These are phyloP conservation scores for Proliferodiscus dingleyae DNA, from an alignment of 2,329 filamentous ascomycete genomes.

Conservation along the genomic window DNA sequence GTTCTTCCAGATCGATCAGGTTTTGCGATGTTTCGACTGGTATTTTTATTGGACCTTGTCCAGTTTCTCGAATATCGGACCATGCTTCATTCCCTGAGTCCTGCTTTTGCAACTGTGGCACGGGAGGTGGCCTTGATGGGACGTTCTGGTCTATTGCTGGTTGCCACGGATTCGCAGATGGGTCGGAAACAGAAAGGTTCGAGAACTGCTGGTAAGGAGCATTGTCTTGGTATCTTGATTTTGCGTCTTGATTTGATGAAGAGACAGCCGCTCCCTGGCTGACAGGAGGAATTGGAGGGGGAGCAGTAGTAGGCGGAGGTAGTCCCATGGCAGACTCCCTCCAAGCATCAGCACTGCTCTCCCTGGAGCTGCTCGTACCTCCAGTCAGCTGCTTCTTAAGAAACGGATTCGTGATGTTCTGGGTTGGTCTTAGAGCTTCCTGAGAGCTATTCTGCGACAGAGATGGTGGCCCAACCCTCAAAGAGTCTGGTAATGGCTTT, in stretches of 20 bases:
- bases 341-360: conserved; percentile 29
- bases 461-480: conserved; percentile 24
- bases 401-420: conserved; percentile 29
- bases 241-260: neutral
- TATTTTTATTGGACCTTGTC: conserved; percentile 9
- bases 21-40: conserved; percentile 15
- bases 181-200: conserved; percentile 22
- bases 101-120: conserved; percentile 18
- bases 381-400: conserved; percentile 20
- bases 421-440: conserved; percentile 17
- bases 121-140: conserved; percentile 8
- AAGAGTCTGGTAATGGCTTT: conserved; percentile 22
- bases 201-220: conserved; percentile 22
- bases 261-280: conserved; percentile 15
- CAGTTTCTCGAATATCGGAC: conserved; percentile 15
- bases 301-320: conserved; percentile 8
- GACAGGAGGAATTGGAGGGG: conserved; percentile 16
- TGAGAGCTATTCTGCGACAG: conserved; percentile 21
- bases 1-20: conserved; percentile 27
- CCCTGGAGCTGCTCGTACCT: conserved; percentile 15
- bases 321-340: conserved; percentile 18
- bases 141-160: conserved; percentile 21
- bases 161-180: conserved; percentile 31
- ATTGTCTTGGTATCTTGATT: conserved; percentile 4
- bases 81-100: conserved; percentile 28